Evolutionary conservation across 176 grass and related monocot species (phyloP).

Genomic region (Oryza nivara): DNA sequence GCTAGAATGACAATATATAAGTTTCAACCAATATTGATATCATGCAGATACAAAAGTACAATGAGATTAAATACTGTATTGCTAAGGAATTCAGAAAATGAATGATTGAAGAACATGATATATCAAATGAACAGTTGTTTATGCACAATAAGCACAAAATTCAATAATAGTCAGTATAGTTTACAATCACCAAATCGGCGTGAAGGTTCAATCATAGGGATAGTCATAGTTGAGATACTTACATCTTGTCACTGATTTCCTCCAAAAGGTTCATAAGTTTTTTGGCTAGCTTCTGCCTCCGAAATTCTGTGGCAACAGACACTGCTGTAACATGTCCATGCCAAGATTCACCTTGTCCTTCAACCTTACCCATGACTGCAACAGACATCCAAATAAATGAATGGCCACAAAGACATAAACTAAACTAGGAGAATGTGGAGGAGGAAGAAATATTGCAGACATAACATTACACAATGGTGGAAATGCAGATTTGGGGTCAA

Average conservation of each 20-base stretch:
- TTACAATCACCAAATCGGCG: neutral
- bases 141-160: neutral
- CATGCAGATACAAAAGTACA: neutral
- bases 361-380: conserved; percentile 99
- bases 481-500: neutral
- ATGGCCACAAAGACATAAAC: too few species aligned
- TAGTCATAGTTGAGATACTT: conserved; percentile 8
- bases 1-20: neutral
- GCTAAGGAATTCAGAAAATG: neutral
- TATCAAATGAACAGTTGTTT: neutral
- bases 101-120: neutral
- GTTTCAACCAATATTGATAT: conserved; percentile 6
- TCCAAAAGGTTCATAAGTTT: conserved; percentile 94
- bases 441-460: neutral
- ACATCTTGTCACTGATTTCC: conserved; percentile 97
- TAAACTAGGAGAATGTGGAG: neutral
- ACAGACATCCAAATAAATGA: conserved; percentile 33
- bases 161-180: neutral
- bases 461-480: neutral
- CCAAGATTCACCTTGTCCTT: conserved; percentile 99
- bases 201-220: neutral
- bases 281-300: conserved; percentile 90
- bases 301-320: conserved; percentile 83
- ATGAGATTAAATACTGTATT: neutral
- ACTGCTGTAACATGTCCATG: conserved; percentile 97